Evolutionary conservation across 441 rosid genomes (phyloP).

Genomic region (Erysimum cheiri): DNA sequence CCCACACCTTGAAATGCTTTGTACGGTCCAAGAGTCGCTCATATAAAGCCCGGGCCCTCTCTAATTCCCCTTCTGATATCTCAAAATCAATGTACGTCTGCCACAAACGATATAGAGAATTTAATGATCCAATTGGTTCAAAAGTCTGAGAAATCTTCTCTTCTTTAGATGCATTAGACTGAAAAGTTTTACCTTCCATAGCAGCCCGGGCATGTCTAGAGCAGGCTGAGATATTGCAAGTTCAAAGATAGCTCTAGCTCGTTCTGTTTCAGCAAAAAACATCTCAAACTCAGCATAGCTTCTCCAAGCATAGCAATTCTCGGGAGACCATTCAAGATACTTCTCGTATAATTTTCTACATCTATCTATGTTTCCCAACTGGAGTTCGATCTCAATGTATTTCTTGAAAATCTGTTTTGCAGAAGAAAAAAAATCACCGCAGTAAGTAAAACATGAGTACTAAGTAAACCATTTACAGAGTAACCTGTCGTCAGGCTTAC

Average conservation of each 20-base stretch:
- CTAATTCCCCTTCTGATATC: slow-evolving; percentile 78
- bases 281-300: slow-evolving; percentile 88
- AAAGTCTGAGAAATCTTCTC: no score
- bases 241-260: slow-evolving; percentile 87
- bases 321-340: slow-evolving; percentile 93
- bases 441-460: no score
- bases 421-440: no score
- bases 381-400: slow-evolving; percentile 92
- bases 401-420: slow-evolving; percentile 93
- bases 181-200: no score
- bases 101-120: no score
- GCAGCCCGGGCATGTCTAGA: slow-evolving; percentile 90
- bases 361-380: slow-evolving; percentile 83
- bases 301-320: slow-evolving; percentile 97
- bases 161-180: no score
- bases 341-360: slow-evolving; percentile 85
- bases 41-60: slow-evolving; percentile 69
- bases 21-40: slow-evolving; percentile 84
- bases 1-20: slow-evolving; percentile 93
- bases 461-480: no score
- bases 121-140: no score
- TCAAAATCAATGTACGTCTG: slow-evolving; percentile 94
- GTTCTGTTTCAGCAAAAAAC: slow-evolving; percentile 78
- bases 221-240: slow-evolving; percentile 91
- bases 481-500: no score